Base-by-base conservation (phyloP, 75 land plant species). In the Pinus taeda region DNA sequence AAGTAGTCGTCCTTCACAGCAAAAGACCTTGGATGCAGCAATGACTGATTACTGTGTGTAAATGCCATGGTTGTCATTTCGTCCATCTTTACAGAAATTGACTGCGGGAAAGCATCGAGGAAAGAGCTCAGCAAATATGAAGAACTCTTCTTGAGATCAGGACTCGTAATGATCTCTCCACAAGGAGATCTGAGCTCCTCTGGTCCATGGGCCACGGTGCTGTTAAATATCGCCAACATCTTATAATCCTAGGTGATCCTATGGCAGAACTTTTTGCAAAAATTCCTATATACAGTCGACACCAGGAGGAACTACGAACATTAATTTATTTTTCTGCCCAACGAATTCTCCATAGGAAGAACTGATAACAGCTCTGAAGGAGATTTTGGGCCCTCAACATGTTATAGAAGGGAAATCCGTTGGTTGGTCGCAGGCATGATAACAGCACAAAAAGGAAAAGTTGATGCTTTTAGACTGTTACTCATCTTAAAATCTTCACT, bases 171-270 rank as follows among this genome's bases (percentile, higher is more conserved):
- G 65, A 80, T 59, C 13, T 14, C 63, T 22, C 78, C 55, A 67
- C 75, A 69, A 57, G 85, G 86, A 18, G 33, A 57, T n/a, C 55
- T 36, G 70, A 91, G 81, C 65, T 89, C 93, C 78, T 81, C 81
- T 7, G 93, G 91, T 6, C 83, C 85, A 7, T 39, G 6, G 13
- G 83, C 85, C 42, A 91, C 79, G 3, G 79, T 39, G 36, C 83
- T 81, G 36, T 81, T 71, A 39, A 91, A 85, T 49, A 91, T 81
- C 18, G 89, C 93, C 78, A 91, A 79, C 93, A 91, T 84, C 45
- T 66, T 66, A 17, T 17, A 17, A 17, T 37, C 37, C 37, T 1
- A 3, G 39, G 8, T 49, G 2, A 49, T 49, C 55, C 11, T 49
- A 49, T 12, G 11, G 2, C 55, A 49, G 12, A 49, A 1, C 0